A percentile compares a stretch with the other conserved stretches of the same genome.
phyloP scores from a whole-genome alignment of 345 rosid genomes.

The Luvunga scandens region DNA sequence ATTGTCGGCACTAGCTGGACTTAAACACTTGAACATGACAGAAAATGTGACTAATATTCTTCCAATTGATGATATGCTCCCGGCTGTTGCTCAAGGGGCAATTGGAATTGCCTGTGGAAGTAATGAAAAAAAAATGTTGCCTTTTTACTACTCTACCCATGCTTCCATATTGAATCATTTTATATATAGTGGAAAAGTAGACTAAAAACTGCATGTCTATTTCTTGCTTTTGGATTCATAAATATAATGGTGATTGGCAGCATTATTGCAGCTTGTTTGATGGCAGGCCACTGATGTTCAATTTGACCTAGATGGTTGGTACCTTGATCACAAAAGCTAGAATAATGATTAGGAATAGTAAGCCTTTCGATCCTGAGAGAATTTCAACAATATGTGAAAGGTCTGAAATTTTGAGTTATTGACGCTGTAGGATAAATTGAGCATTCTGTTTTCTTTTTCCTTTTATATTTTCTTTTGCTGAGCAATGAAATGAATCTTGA shows the following conservation, averaged over 20 bases:
- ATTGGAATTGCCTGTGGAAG: constrained; percentile 94
- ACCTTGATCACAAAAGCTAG: background rate
- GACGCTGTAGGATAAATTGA: background rate
- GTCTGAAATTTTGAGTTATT: background rate
- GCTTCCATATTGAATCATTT: background rate
- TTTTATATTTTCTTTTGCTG: background rate
- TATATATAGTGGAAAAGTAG: background rate
- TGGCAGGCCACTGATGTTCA: background rate
- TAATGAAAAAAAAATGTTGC: constrained; percentile 79
- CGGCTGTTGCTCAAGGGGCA: constrained; percentile 90
- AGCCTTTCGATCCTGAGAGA: background rate
- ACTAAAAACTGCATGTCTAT: background rate
- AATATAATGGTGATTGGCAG: background rate
- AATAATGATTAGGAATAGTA: background rate
- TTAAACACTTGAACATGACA: constrained; percentile 81
- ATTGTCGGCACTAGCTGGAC: constrained; percentile 90
- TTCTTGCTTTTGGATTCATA: background rate
- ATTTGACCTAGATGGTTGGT: background rate
- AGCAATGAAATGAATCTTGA: background rate
- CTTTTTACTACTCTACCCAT: background rate
- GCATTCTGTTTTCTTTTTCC: background rate
- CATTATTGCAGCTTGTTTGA: background rate
- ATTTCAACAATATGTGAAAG: background rate
- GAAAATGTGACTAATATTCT: constrained; percentile 77
- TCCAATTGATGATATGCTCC: constrained; percentile 50